Evolutionary conservation across 345 rosid species (phyloP).

Genomic region (Melastoma malabathricum): DNA sequence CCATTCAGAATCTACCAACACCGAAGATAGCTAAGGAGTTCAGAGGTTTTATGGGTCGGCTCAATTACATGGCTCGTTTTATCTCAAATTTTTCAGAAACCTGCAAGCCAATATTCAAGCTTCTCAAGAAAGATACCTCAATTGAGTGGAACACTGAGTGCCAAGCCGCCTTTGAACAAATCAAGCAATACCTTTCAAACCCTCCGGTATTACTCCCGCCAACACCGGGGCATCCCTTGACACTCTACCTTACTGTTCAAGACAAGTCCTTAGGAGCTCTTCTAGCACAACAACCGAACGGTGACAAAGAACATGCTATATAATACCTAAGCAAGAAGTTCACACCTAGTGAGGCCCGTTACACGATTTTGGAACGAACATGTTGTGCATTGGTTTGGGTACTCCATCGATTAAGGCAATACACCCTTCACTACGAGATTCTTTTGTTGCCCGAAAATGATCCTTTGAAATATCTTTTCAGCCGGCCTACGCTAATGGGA

Average conservation of each 20-base stretch:
- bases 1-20: not conserved
- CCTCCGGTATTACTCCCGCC: not conserved
- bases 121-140: not conserved
- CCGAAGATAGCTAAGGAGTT: not conserved
- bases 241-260: not conserved
- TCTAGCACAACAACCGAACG: not conserved
- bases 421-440: not conserved
- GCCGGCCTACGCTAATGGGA: not conserved
- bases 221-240: not conserved
- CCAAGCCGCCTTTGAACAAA: not conserved
- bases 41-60: not conserved
- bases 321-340: conserved; percentile 1
- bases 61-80: conserved; percentile 2
- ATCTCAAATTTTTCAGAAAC: not conserved
- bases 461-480: not conserved
- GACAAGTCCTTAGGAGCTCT: not conserved
- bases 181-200: not conserved
- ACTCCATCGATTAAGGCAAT: not conserved
- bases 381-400: conserved; percentile 7
- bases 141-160: not conserved
- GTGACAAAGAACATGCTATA: not conserved
- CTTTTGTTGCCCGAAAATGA: not conserved
- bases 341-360: not conserved
- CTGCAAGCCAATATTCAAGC: not conserved
- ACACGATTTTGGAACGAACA: not conserved